A percentile compares a stretch with the other conserved stretches of the same genome.
Conservation (phyloP, 495 filamentous ascomycete genomes). For the Chaetomium fimeti region DNA sequence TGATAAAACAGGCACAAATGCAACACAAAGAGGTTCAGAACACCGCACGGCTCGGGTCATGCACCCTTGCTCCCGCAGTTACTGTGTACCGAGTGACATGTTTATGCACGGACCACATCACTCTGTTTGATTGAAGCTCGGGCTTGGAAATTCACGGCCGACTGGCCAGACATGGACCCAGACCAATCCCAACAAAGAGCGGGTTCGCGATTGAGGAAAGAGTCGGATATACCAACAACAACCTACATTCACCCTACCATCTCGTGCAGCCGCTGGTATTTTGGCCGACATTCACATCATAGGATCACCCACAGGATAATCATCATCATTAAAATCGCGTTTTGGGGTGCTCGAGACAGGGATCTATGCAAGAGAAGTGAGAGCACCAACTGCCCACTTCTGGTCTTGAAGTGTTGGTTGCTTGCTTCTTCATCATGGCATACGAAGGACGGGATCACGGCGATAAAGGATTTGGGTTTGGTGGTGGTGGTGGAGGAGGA, state of each 20-base stretch:
- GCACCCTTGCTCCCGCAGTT: background rate
- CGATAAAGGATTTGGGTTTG: slow-evolving; percentile 29
- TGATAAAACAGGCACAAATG: too few species aligned
- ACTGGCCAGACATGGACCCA: slow-evolving; percentile 1
- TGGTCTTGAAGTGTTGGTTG: background rate
- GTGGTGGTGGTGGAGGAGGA: slow-evolving; percentile 15
- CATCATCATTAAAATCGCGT: background rate
- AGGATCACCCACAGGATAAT: background rate
- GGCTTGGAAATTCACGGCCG: too few species aligned
- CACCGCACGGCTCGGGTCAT: background rate
- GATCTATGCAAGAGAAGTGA: slow-evolving; percentile 2
- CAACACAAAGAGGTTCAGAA: background rate
- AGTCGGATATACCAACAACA: background rate
- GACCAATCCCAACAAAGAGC: background rate
- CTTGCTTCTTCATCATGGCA: slow-evolving; percentile 36
- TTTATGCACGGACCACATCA: slow-evolving; percentile 10
- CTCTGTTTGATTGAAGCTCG: background rate
- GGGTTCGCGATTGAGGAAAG: slow-evolving; percentile 2
- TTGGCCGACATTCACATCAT: background rate
- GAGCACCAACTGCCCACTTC: background rate
- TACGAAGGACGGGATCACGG: slow-evolving; percentile 46
- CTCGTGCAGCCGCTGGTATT: background rate
- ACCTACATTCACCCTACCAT: background rate
- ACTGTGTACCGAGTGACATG: background rate
- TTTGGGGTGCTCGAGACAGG: background rate